Base-by-base conservation (phyloP, 106 monocot genomes). In the Allium cepa region DNA sequence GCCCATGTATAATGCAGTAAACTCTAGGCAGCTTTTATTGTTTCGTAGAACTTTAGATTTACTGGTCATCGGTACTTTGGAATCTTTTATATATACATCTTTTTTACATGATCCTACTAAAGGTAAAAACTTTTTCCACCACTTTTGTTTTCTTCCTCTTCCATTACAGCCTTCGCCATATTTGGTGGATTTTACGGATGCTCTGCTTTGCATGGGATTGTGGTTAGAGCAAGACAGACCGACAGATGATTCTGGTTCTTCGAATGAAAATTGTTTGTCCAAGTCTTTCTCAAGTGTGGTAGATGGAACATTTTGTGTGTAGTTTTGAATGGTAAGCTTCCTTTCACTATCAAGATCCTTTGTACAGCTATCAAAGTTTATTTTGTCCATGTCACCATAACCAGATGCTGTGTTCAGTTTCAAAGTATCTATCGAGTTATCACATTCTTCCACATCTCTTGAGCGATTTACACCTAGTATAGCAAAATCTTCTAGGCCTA, bases 261-360 rank as follows among this genome's bases (percentile, higher is more conserved):
- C 68, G 36, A 79, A 16, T 1, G 87, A 74, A 26, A 87, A 71
- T 57, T 83, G 11, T 51, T 79, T 87, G 12, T 72, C 72, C 8
- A 85, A 77, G 10, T 77, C 84, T 36, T 67, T 74, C 72, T 94
- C 87, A 15, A 62, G 45, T 50, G 63, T 58, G 63, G 52, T 73
- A 4, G 72, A 63, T 17, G 63, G 60, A 76, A 76, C 73, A 71
- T 84, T 72, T 49, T 65, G 48, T 11, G 62, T 70, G 9, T 56
- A 12, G n/a, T 77, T 69, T 55, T 81, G 79, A 60, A 75, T 60
- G 22, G 77, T 22, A 70, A 80, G 73, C 66, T 57, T 74, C 65
- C 75, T 80, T 56, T 85, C 82, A 70, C 75, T 82, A 50, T 82
- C 85, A 4, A 82, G 71, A 79, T 81, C 84, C 27, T 61, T 84